These are phyloP conservation scores for Teunomyces pallodes DNA, from an alignment of 805 yeast genomes.

Conservation along the genomic window DNA sequence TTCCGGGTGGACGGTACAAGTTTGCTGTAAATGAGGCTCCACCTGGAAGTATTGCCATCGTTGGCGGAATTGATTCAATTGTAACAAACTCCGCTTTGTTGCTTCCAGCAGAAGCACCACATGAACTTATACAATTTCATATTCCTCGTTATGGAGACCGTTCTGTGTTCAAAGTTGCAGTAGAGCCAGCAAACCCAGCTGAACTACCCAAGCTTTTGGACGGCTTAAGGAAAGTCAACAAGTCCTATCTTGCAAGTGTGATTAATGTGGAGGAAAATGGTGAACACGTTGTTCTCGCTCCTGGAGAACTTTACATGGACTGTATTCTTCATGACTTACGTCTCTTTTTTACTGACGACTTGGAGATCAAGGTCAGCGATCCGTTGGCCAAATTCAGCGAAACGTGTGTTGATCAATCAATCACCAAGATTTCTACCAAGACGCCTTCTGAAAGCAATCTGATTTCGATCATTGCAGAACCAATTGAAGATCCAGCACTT, in stretches of 20 bases:
- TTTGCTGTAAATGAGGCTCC: slow-evolving; percentile 51
- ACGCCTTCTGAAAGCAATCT: slow-evolving; percentile 54
- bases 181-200: slow-evolving; percentile 77
- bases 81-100: slow-evolving; percentile 64
- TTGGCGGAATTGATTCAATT: slow-evolving; percentile 59
- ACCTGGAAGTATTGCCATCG: slow-evolving; percentile 66
- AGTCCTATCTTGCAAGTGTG: slow-evolving; percentile 62
- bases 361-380: slow-evolving; percentile 79
- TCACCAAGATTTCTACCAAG: slow-evolving; percentile 61
- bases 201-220: slow-evolving; percentile 71
- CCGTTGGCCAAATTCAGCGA: slow-evolving; percentile 82
- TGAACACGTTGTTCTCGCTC: slow-evolving; percentile 73
- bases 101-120: slow-evolving; percentile 22
- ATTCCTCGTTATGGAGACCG: slow-evolving; percentile 32
- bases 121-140: slow-evolving; percentile 25
- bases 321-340: slow-evolving; percentile 78
- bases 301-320: slow-evolving; percentile 88
- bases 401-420: slow-evolving; percentile 64
- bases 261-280: slow-evolving; percentile 87
- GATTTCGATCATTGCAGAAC: slow-evolving; percentile 75
- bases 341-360: slow-evolving; percentile 50
- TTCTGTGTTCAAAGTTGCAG: slow-evolving; percentile 75
- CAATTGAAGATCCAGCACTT: slow-evolving; percentile 52
- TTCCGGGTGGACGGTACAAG: slow-evolving; percentile 72
- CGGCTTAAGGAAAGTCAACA: slow-evolving; percentile 63